Evolutionary conservation across 2,329 filamentous ascomycete genomes (phyloP).

Genomic region (Aspergillaceae sp.): DNA sequence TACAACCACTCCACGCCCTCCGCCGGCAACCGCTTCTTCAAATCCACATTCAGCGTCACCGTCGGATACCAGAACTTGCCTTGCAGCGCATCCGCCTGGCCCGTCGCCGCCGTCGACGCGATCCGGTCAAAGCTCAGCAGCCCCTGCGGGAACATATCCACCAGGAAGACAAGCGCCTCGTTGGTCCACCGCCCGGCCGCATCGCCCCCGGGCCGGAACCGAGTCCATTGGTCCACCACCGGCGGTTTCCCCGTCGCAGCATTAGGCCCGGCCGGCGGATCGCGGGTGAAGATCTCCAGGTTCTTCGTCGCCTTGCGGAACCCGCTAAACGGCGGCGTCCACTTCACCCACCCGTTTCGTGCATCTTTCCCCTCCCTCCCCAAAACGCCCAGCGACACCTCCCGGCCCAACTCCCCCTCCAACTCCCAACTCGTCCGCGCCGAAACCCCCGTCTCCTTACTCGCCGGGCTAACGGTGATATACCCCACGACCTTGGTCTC

Average conservation of each 20-base stretch:
- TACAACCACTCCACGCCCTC: slow-evolving; percentile 67
- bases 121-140: slow-evolving; percentile 43
- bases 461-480: slow-evolving; percentile 56
- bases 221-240: slow-evolving; percentile 58
- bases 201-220: slow-evolving; percentile 46
- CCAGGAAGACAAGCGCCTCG: slow-evolving; percentile 54
- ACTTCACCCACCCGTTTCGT: slow-evolving; percentile 13
- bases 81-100: slow-evolving; percentile 16
- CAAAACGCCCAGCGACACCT: slow-evolving; percentile 13
- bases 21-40: slow-evolving; percentile 62
- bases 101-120: slow-evolving; percentile 17
- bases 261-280: no score
- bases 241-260: slow-evolving; percentile 7
- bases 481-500: slow-evolving; percentile 57
- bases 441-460: slow-evolving; percentile 49
- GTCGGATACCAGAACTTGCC: slow-evolving; percentile 66
- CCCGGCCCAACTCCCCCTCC: slow-evolving; percentile 28
- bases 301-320: slow-evolving; percentile 44
- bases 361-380: slow-evolving; percentile 16
- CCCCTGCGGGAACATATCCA: slow-evolving; percentile 61
- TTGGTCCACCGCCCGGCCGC: slow-evolving; percentile 51
- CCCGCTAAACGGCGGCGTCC: slow-evolving; percentile 19
- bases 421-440: slow-evolving; percentile 49
- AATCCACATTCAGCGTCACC: slow-evolving; percentile 63
- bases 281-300: slow-evolving; percentile 38